Evolutionary conservation across 2,329 filamentous ascomycete species (phyloP), one percentile per base, ranked within the genome.

Genomic region (Colletotrichum agaves): DNA sequence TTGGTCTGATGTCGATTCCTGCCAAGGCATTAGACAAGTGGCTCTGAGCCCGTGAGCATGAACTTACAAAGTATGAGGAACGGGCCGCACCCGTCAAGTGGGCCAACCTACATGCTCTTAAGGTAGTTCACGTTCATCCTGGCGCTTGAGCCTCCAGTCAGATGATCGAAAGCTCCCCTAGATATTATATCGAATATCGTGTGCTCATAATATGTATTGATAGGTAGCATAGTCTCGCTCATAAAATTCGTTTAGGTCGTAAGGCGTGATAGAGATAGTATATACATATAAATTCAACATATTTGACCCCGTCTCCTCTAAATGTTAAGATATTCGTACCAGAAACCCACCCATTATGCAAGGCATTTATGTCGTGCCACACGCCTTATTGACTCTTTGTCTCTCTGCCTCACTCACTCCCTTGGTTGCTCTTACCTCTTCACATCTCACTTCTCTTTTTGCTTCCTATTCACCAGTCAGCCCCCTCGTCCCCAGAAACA

Each of bases 201-300:
- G 41, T 33, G 21, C 37, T 46, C 46, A 19, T 4, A 41, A 50
- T 21, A 37, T 53, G 12, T 27, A 27, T 27, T 27, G 1, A 27
- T 27, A 27, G 1, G 8, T 27, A 27, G 27, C 8, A 27, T 27
- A 27, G 7, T 50, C n/a, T 53, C 37, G 50, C 50, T 69, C 56
- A 43, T 69, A 53, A 62, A 35, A 52, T 62, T 69, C 66, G 56
- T 69, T 69, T 41, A 69, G 62, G 63, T 69, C 66, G 57, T 69
- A 58, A 67, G 66, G 66, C 66, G 46, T 67, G 63, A 66, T 65
- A 53, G 64, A 44, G 52, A 55, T 49, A 65, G 53, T 65, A 60
- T 64, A 27, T 57, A 68, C 65, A 60, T 49, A 43, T 65, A 53
- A 61, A 55, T 55, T 61, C 65, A 59, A 46, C 65, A 44, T 33